These are phyloP conservation scores for Magnusiomyces suaveolens DNA, from an alignment of 1,139 yeast genomes.

Conservation along the genomic window DNA sequence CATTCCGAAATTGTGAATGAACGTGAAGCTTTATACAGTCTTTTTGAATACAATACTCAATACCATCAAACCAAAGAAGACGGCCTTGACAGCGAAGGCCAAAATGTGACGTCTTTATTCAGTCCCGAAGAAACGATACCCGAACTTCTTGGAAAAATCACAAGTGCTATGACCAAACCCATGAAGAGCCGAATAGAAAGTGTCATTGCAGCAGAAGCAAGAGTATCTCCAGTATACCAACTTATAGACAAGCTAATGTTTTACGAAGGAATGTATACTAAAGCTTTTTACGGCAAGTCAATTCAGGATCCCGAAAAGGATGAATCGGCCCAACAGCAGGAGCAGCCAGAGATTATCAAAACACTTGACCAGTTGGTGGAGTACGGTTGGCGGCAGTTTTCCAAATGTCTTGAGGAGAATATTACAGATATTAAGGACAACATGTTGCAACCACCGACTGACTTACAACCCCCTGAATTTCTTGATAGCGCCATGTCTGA, in stretches of 20 bases:
- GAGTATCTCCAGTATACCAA: constrained; percentile 46
- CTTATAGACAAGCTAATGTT: constrained; percentile 56
- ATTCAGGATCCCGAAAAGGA: no score
- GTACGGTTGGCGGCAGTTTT: constrained; percentile 27
- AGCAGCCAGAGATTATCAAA: constrained; percentile 19
- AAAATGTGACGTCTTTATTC: constrained; percentile 13
- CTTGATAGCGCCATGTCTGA: constrained; percentile 28
- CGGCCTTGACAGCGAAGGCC: constrained; percentile 16
- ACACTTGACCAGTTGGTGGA: constrained; percentile 24
- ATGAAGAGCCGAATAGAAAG: constrained; percentile 51
- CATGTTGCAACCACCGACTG: constrained; percentile 16
- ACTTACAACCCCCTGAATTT: constrained; percentile 33
- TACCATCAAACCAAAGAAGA: constrained; percentile 25
- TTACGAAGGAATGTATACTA: constrained; percentile 60
- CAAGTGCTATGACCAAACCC: constrained; percentile 44
- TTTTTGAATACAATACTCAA: constrained; percentile 38
- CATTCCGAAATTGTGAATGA: constrained; percentile 89
- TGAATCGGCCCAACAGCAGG: constrained; percentile 8
- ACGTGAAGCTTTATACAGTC: constrained; percentile 56
- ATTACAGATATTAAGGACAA: constrained; percentile 19
- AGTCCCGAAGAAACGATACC: constrained; percentile 25
- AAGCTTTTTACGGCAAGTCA: constrained; percentile 24
- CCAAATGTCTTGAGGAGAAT: constrained; percentile 24
- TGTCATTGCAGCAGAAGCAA: constrained; percentile 55
- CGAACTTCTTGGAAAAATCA: constrained; percentile 37